Conservation (phyloP, 1,284 basidiomycete species). For the Inonotus obliquus region DNA sequence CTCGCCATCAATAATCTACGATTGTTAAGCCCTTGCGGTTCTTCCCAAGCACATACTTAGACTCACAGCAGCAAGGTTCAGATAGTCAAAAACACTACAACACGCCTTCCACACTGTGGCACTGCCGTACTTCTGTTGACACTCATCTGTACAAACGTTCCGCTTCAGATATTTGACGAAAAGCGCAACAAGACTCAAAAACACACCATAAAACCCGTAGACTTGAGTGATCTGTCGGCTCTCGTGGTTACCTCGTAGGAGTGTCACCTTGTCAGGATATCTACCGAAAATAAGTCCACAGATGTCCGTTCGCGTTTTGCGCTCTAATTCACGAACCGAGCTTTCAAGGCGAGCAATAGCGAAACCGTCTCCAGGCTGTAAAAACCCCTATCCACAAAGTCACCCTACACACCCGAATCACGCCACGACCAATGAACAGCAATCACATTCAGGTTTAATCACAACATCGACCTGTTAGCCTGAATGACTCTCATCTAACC, state of each 20-base stretch:
- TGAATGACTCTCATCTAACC: background rate
- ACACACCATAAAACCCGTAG: constrained; percentile 93
- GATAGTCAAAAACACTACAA: constrained; percentile 91
- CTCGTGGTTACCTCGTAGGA: constrained; percentile 94
- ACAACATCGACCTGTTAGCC: constrained; percentile 13
- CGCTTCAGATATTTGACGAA: background rate
- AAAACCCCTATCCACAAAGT: constrained; percentile 96
- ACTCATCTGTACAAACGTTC: constrained; percentile 64
- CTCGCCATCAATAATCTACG: constrained; percentile 87
- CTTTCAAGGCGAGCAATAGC: constrained; percentile 84
- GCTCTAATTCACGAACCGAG: constrained; percentile 53
- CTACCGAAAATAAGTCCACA: constrained; percentile 34
- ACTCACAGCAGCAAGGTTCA: constrained; percentile 89
- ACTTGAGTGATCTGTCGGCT: constrained; percentile 96
- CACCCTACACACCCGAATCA: constrained; percentile 57
- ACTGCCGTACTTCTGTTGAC: constrained; percentile 94
- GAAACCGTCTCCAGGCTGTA: constrained; percentile 97
- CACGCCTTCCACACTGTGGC: constrained; percentile 95
- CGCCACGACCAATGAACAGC: background rate
- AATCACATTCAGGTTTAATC: constrained; percentile 2
- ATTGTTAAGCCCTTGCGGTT: background rate
- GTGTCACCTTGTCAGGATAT: constrained; percentile 89
- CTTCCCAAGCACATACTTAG: background rate
- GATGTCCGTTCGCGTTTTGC: background rate
- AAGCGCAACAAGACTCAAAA: background rate